These are phyloP conservation scores for Nemania diffusa DNA, from an alignment of 2,329 filamentous ascomycete genomes.

Conservation along the genomic window DNA sequence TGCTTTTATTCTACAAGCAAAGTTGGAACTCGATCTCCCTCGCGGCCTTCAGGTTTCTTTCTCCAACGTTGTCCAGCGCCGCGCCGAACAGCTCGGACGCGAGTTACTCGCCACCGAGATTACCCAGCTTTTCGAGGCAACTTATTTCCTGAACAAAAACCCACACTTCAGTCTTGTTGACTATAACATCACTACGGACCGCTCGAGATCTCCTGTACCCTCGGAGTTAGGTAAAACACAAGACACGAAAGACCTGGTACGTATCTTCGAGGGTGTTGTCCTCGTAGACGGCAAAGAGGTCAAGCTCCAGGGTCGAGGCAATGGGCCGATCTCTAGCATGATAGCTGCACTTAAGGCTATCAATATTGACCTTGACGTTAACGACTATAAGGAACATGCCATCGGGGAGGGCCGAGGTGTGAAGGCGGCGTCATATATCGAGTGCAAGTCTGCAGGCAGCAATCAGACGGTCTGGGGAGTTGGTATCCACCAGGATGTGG, in stretches of 20 bases:
- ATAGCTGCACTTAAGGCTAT: slow-evolving; percentile 81
- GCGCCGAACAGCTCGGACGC: slow-evolving; percentile 81
- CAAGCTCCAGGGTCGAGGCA: slow-evolving; percentile 81
- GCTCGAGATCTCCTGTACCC: slow-evolving; percentile 76
- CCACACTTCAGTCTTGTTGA: slow-evolving; percentile 88
- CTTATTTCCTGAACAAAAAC: slow-evolving; percentile 86
- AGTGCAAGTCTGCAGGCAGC: slow-evolving; percentile 78
- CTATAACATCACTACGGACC: slow-evolving; percentile 89
- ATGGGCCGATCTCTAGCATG: slow-evolving; percentile 89
- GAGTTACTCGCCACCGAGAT: slow-evolving; percentile 89
- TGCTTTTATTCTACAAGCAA: slow-evolving; percentile 91
- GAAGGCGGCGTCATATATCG: slow-evolving; percentile 93
- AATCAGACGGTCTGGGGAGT: slow-evolving; percentile 87
- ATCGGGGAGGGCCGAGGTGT: slow-evolving; percentile 84
- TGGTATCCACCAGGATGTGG: slow-evolving; percentile 76
- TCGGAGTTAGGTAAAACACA: slow-evolving; percentile 73
- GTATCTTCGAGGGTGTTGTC: slow-evolving; percentile 72
- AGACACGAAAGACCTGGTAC: slow-evolving; percentile 80
- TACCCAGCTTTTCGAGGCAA: slow-evolving; percentile 83
- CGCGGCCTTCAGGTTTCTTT: slow-evolving; percentile 93
- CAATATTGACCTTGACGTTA: slow-evolving; percentile 90
- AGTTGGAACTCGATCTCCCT: slow-evolving; percentile 90
- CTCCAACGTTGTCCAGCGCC: slow-evolving; percentile 83
- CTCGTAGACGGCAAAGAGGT: slow-evolving; percentile 53
- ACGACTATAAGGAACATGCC: slow-evolving; percentile 96